Base-by-base conservation (phyloP, 2,329 filamentous ascomycete species). In the Colletotrichum euphorbiae region DNA sequence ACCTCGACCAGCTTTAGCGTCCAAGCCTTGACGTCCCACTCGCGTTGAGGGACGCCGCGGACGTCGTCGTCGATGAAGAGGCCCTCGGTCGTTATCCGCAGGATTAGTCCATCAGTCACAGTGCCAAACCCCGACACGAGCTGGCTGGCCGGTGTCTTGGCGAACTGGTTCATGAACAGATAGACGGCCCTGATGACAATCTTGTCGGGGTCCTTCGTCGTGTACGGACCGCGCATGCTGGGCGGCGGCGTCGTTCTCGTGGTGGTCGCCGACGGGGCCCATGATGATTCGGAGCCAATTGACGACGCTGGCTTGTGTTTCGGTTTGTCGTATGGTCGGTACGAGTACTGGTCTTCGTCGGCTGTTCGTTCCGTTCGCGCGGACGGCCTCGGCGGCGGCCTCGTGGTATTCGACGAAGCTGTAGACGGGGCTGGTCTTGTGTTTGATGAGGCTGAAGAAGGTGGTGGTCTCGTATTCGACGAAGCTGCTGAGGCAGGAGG, bases 1-100 rank as follows among this genome's bases (percentile, higher is more conserved):
- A 96, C 90, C 87, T 98, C 96, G 79, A 97, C 89, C 72, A 91
- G 83, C 81, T 97, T 98, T 80, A 99, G 87, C 48, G 94, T 97
- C 96, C 96, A 98, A 28, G 95, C 94, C 80, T 98, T 98, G 76
- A 98, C 90, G 78, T 99, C 96, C 96, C 96, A 99, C 81, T 99
- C 96, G 68, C 96, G 90, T 80, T 98, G 94, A n/a, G 93, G 90
- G 15, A 98, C 93, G 70, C 90, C 90, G 50, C 94, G 90, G 59
- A 98, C 88, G 78, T 98, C 96, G 78, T 99, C 96, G 77, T 99
- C 96, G 76, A 99, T 96, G 80, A 98, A 98, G 61, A 98, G 86
- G 17, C 96, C 96, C 78, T 97, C 95, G 1, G 93, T 97, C 11
- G 93, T 95, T 75, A 98, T 96, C 58, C 93, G 92, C 69, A 99